Percentiles rank a stretch among this genome's conserved stretches.
These are phyloP conservation scores for Chrysoporthe deuterocubensis DNA, from an alignment of 2,329 filamentous ascomycete species.

Conservation along the genomic window DNA sequence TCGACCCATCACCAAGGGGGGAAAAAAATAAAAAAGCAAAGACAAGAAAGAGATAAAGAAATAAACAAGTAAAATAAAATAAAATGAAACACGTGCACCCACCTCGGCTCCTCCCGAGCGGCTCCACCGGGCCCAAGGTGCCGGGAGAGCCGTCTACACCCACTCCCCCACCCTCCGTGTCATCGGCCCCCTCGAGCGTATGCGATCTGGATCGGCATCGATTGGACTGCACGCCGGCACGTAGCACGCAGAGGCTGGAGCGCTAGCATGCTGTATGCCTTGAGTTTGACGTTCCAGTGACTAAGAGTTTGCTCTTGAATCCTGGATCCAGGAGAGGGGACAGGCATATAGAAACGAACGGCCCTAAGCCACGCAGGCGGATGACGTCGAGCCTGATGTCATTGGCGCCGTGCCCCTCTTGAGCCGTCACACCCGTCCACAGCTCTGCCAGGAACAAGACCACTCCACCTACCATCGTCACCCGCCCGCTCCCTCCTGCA, in stretches of 20 bases:
- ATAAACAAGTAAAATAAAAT: background rate
- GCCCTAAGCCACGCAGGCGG: background rate
- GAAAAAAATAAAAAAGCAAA: too few relatives aligned
- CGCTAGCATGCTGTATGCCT: background rate
- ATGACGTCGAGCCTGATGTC: slow-evolving; percentile 18
- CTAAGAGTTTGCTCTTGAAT: background rate
- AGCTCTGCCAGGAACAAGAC: background rate
- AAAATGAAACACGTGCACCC: background rate
- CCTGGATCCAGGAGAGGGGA: background rate
- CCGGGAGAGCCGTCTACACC: background rate
- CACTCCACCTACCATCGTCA: background rate
- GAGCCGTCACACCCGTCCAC: background rate
- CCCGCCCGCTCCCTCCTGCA: background rate
- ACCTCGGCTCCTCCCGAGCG: background rate
- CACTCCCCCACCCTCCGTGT: background rate
- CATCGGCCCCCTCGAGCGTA: background rate
- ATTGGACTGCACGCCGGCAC: background rate
- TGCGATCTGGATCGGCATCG: background rate
- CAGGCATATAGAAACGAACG: background rate
- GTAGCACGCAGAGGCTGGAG: background rate
- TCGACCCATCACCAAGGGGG: too few relatives aligned
- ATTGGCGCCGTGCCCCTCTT: background rate
- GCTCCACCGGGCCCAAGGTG: background rate
- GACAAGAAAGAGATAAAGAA: background rate
- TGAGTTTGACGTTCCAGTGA: background rate